Percentiles rank a stretch among this genome's conserved stretches.
phyloP scores from a whole-genome alignment of 345 rosid species.

The Gossypium raimondii region DNA sequence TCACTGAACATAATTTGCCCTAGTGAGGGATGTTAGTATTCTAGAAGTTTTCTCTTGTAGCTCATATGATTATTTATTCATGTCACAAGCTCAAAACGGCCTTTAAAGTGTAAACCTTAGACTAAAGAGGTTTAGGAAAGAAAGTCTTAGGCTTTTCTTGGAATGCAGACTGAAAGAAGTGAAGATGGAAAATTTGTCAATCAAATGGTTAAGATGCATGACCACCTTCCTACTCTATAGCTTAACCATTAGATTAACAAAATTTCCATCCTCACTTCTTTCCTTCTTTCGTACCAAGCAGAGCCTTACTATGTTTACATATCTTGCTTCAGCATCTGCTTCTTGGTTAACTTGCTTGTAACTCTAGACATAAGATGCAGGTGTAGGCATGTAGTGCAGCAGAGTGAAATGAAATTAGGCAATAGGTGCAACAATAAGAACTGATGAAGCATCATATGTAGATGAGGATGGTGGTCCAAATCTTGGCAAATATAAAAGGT shows the following conservation, averaged over 20 bases:
- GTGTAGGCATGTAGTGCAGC: background rate
- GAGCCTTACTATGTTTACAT: too few species aligned
- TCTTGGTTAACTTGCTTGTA: background rate
- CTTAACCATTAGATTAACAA: too few species aligned
- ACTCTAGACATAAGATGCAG: background rate
- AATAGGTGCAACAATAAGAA: background rate
- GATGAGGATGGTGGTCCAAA: background rate
- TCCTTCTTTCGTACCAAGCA: too few species aligned
- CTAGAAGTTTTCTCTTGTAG: background rate
- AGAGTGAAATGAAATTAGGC: background rate
- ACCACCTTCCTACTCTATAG: too few species aligned
- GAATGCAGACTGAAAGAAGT: too few species aligned
- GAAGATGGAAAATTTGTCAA: too few species aligned
- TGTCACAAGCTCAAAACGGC: background rate
- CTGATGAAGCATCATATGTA: background rate
- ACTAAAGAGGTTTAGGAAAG: background rate
- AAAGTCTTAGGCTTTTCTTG: background rate
- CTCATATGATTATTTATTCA: background rate
- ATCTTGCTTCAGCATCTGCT: background rate
- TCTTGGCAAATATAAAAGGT: background rate
- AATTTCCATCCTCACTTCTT: too few species aligned
- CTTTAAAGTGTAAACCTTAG: background rate
- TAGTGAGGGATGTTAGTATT: background rate
- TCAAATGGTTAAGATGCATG: too few species aligned
- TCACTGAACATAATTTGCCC: too few species aligned